Base-by-base conservation (phyloP, 306 rosid genomes). In the Trifolium fragiferum region DNA sequence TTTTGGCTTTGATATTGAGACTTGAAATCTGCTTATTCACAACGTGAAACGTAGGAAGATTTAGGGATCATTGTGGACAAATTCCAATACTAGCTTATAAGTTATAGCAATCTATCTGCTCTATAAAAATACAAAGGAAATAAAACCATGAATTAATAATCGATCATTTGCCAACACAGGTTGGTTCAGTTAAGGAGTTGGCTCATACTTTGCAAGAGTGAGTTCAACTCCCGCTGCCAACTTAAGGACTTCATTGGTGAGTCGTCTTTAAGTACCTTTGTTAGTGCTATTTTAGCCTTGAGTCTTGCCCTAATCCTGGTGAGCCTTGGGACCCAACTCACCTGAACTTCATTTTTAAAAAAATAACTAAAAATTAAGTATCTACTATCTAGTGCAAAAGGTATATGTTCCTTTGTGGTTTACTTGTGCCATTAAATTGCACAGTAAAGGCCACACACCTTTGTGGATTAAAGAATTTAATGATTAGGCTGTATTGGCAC, bases 371-470 rank as follows among this genome's bases (percentile, higher is more conserved):
- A 9, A 27, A 51, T 16, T 16, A 12, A 37, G 66, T 33, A 13
- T 30, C 58, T 66, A 37, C 58, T 33, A 13, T 30, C 58, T 66
- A 54, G 58, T 54, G 49, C 67, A 66, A 43, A 30, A 12, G 13
- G 20, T 25, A 54, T 76, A 54, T 55, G 43, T 43, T 37, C 32
- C 15, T 65, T 59, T 38, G 37, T 66, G 15, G 66, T 67, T 44
- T 66, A 13, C 23, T 66, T 64, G 59, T 75, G 54, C 79, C 30
- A 54, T 76, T 75, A 65, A 53, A 75, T 43, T 66, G 68, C 19
- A 1, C 68, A 10, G 25, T 20, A 59, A 43, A 46, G 59, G 54
- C 10, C 81, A 44, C 38, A 32, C 43, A 1, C 38, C 75, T 58
- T 32, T 77, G 51, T 32, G 62, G 51, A 65, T 68, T 68, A 20